Evolutionary conservation across 2,329 filamentous ascomycete species (phyloP).

Genomic region (Penicillium freii): DNA sequence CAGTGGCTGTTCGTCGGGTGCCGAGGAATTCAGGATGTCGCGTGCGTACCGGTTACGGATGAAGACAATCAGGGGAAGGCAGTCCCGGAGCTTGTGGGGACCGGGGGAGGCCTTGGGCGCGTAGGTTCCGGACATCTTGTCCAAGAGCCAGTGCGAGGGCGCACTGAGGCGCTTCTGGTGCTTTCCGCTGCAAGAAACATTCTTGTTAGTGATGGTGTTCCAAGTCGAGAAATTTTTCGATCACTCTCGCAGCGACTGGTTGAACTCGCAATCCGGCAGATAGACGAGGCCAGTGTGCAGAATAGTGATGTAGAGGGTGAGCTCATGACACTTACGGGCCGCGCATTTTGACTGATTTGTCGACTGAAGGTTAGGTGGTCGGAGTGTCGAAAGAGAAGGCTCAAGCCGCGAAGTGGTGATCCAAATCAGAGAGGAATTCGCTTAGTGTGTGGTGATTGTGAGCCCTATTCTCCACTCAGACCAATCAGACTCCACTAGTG

Average conservation of each 20-base stretch:
- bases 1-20: conserved; percentile 2
- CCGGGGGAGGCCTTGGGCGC: conserved; percentile 69
- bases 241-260: conserved; percentile 6
- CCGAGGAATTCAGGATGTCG: not conserved
- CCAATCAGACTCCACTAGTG: conserved; percentile 15
- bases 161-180: conserved; percentile 99
- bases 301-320: not conserved
- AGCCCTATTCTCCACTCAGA: conserved; percentile 33
- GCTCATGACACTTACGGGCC: conserved; percentile 54
- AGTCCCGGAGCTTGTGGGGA: conserved; percentile 99
- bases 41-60: conserved; percentile 66
- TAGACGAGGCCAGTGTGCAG: conserved; percentile 5
- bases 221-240: conserved; percentile 9
- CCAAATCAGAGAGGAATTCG: conserved; percentile 24
- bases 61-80: conserved; percentile 98
- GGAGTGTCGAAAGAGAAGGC: conserved; percentile 32
- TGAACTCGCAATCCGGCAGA: not conserved
- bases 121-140: conserved; percentile 95
- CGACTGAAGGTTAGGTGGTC: conserved; percentile 39
- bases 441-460: conserved; percentile 34
- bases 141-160: conserved; percentile 98
- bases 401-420: conserved; percentile 20
- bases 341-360: conserved; percentile 52
- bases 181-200: conserved; percentile 71
- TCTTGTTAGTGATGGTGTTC: conserved; percentile 25